phyloP scores from a whole-genome alignment of 345 rosid genomes.

The Arabidopsis arenosa region DNA sequence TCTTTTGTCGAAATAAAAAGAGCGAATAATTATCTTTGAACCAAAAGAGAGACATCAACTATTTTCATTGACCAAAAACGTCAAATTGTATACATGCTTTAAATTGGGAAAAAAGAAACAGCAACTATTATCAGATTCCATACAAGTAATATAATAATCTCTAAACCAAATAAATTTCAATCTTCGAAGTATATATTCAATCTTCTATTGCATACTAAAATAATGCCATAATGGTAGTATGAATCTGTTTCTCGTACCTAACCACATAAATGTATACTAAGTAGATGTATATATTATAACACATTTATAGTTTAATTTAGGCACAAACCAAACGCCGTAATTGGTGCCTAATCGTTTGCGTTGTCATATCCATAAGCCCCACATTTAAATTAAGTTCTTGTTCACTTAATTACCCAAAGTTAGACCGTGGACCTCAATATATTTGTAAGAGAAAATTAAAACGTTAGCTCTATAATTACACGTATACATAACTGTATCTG shows the following conservation, averaged over 20 bases:
- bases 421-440: slow-evolving; percentile 22
- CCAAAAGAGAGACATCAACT: slow-evolving; percentile 29
- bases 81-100: neutral
- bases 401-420: slow-evolving; percentile 12
- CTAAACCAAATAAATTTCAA: neutral
- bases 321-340: slow-evolving; percentile 35
- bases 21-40: slow-evolving; percentile 15
- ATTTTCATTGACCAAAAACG: slow-evolving; percentile 33
- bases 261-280: slow-evolving; percentile 17
- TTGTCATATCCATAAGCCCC: slow-evolving; percentile 19
- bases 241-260: slow-evolving; percentile 13
- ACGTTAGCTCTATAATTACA: neutral
- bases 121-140: slow-evolving; percentile 8
- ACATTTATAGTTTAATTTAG: slow-evolving; percentile 12
- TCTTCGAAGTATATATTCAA: neutral
- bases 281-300: neutral
- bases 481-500: slow-evolving; percentile 33
- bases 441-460: neutral
- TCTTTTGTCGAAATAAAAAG: slow-evolving; percentile 6
- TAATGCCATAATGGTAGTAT: slow-evolving; percentile 1
- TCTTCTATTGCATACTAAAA: neutral
- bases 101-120: neutral
- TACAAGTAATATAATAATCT: neutral
- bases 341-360: slow-evolving; percentile 37
- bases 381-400: slow-evolving; percentile 11